phyloP scores from a whole-genome alignment of 208 protist species.

The Sergeia podlipaevii region DNA sequence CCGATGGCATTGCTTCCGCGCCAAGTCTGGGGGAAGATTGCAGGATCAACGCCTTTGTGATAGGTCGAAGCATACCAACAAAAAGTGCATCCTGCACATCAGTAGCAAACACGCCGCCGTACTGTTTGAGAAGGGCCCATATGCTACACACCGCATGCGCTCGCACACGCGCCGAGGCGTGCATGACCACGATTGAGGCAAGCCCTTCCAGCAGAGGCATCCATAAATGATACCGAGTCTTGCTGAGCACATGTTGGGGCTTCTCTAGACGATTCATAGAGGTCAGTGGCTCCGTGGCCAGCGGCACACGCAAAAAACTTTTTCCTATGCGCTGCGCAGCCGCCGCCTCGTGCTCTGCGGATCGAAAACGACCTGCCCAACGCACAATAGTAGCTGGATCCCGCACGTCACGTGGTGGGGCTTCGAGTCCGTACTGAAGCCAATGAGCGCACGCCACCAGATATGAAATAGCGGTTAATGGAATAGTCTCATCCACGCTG shows the following conservation, averaged over 20 bases:
- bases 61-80: conserved; percentile 52
- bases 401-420: conserved; percentile 44
- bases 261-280: conserved; percentile 38
- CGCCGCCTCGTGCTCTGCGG: conserved; percentile 37
- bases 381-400: conserved; percentile 29
- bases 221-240: conserved; percentile 79
- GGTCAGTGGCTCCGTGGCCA: conserved; percentile 43
- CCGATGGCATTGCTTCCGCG: conserved; percentile 9
- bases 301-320: conserved; percentile 40
- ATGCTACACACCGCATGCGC: conserved; percentile 62
- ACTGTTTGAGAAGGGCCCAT: conserved; percentile 50
- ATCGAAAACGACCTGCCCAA: conserved; percentile 55
- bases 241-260: conserved; percentile 32
- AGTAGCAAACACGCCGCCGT: conserved; percentile 45
- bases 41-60: conserved; percentile 46
- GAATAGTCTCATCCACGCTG: conserved; percentile 46
- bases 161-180: conserved; percentile 63
- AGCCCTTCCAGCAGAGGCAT: conserved; percentile 78
- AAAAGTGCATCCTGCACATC: conserved; percentile 68
- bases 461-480: conserved; percentile 64
- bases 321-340: conserved; percentile 17
- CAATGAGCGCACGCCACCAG: conserved; percentile 74
- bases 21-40: conserved; percentile 17
- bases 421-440: conserved; percentile 80
- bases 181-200: conserved; percentile 66